Percentiles rank a stretch among this genome's conserved stretches.
Conservation (phyloP, 2,329 filamentous ascomycete genomes). For the Emmonsia crescens region DNA sequence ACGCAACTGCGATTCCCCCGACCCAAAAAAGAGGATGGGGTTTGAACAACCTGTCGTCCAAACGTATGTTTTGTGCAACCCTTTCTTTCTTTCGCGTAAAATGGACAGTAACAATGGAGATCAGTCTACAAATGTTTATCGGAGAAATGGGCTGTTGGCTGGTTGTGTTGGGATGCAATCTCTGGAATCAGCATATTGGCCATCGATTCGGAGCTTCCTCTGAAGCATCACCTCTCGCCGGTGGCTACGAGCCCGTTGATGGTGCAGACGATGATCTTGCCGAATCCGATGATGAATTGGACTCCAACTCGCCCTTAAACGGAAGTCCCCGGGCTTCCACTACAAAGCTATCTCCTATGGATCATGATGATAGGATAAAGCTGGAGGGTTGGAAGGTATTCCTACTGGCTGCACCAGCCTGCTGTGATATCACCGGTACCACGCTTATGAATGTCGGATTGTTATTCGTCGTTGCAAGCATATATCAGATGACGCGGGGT, state of each 20-base stretch:
- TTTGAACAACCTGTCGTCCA: slow-evolving; percentile 97
- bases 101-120: slow-evolving; percentile 7
- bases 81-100: background rate
- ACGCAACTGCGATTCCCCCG: slow-evolving; percentile 64
- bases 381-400: slow-evolving; percentile 61
- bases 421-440: slow-evolving; percentile 89
- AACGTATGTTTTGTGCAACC: slow-evolving; percentile 43
- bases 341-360: slow-evolving; percentile 37
- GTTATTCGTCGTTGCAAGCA: slow-evolving; percentile 85
- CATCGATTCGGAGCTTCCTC: slow-evolving; percentile 25
- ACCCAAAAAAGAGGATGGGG: slow-evolving; percentile 54
- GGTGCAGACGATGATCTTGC: slow-evolving; percentile 38
- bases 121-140: slow-evolving; percentile 81
- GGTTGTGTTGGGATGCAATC: slow-evolving; percentile 59
- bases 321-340: slow-evolving; percentile 39
- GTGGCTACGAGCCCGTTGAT: slow-evolving; percentile 57
- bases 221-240: slow-evolving; percentile 33
- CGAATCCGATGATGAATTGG: slow-evolving; percentile 36
- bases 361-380: slow-evolving; percentile 46
- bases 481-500: slow-evolving; percentile 97
- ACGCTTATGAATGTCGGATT: slow-evolving; percentile 96
- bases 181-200: slow-evolving; percentile 51
- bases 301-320: slow-evolving; percentile 32
- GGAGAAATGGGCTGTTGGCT: slow-evolving; percentile 96
- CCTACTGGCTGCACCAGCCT: slow-evolving; percentile 72